These are phyloP conservation scores for Pseudocohnilembus persalinus DNA, from an alignment of 169 alveolate genomes.

Conservation along the genomic window DNA sequence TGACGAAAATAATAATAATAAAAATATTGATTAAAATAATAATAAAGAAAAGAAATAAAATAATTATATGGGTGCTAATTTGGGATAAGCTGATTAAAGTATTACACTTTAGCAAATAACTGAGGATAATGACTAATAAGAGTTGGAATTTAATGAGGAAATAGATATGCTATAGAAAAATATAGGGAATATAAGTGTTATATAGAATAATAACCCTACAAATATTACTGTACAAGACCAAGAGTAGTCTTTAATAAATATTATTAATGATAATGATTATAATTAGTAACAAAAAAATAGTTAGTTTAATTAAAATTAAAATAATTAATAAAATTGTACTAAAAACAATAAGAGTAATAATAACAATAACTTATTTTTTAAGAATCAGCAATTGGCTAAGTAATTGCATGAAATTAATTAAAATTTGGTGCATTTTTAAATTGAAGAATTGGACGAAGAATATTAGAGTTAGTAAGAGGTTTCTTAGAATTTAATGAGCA, in stretches of 20 bases:
- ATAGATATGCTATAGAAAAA: neutral
- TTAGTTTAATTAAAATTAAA: too few relatives aligned
- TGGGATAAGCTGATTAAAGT: too few relatives aligned
- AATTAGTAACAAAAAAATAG: too few relatives aligned
- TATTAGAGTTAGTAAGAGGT: neutral
- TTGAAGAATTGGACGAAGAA: neutral
- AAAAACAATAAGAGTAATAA: neutral
- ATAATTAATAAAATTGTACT: neutral
- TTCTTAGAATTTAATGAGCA: neutral
- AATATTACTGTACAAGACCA: neutral
- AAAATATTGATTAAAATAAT: too few relatives aligned
- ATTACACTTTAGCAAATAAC: too few relatives aligned
- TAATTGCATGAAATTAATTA: too few relatives aligned
- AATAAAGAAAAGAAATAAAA: too few relatives aligned
- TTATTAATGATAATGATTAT: too few relatives aligned
- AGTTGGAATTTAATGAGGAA: too few relatives aligned
- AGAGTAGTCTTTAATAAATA: neutral
- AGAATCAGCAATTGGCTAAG: neutral
- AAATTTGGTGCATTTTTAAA: neutral
- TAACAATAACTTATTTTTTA: neutral
- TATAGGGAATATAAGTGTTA: neutral
- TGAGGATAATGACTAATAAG: too few relatives aligned
- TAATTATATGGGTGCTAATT: too few relatives aligned
- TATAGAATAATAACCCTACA: neutral
- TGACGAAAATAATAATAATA: too few relatives aligned